These are phyloP conservation scores for Pythium plurisporium DNA, from an alignment of 352 stramenopile genomes.

Conservation along the genomic window DNA sequence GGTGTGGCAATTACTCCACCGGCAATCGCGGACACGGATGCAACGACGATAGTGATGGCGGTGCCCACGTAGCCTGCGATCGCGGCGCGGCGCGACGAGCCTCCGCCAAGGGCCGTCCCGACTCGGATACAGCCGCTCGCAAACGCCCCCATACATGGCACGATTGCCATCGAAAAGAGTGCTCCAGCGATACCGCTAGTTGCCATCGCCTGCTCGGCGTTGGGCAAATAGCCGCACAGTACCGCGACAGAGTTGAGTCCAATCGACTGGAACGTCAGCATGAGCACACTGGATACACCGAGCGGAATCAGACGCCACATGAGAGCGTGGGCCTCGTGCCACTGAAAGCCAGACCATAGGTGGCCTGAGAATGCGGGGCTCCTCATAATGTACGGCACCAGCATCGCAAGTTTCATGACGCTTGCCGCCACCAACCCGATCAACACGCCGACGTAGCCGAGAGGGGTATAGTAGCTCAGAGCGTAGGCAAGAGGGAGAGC, in stretches of 20 bases:
- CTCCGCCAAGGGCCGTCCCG: constrained; percentile 53
- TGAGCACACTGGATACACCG: constrained; percentile 38
- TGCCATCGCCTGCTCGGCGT: constrained; percentile 41
- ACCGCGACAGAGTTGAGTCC: constrained; percentile 43
- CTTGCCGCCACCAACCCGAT: constrained; percentile 29
- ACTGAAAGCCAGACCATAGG: constrained; percentile 19
- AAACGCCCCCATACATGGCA: constrained; percentile 42
- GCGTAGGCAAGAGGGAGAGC: constrained; percentile 43
- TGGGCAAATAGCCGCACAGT: constrained; percentile 44
- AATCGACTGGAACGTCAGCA: constrained; percentile 45
- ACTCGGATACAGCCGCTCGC: constrained; percentile 51
- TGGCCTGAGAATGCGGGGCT: constrained; percentile 19
- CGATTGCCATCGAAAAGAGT: constrained; percentile 34
- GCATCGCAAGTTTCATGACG: constrained; percentile 22
- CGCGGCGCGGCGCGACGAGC: constrained; percentile 35
- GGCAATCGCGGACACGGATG: constrained; percentile 24
- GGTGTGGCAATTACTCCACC: constrained; percentile 26
- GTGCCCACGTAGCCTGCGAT: constrained; percentile 30
- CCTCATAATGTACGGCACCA: constrained; percentile 26
- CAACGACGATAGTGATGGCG: constrained; percentile 18
- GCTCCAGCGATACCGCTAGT: constrained; percentile 45
- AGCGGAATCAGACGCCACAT: constrained; percentile 19
- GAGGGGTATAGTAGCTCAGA: constrained; percentile 45
- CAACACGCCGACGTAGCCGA: constrained; percentile 41
- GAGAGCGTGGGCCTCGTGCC: constrained; percentile 11